Percentiles rank a stretch among this genome's conserved stretches.
phyloP scores from a whole-genome alignment of 768 basidiomycete species.

The Tricholoma saponaceum region DNA sequence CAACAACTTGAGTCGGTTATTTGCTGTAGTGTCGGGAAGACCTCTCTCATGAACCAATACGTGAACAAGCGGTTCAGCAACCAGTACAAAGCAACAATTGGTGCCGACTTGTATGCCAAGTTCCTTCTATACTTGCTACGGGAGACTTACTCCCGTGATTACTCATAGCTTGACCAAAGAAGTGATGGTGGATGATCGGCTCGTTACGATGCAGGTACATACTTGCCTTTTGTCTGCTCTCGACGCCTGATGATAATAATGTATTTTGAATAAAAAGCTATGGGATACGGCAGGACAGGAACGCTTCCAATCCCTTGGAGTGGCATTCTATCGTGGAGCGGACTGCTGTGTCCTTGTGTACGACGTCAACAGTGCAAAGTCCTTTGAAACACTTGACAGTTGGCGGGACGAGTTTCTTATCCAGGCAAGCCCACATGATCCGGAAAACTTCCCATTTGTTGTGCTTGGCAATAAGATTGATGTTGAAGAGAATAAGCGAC shows the following conservation, averaged over 20 bases:
- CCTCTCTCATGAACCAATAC: slow-evolving; percentile 99
- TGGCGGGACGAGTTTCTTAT: slow-evolving; percentile 99
- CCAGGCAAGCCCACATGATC: slow-evolving; percentile 97
- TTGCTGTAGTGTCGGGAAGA: slow-evolving; percentile 86
- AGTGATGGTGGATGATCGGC: slow-evolving; percentile 96
- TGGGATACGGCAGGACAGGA: slow-evolving; percentile 99
- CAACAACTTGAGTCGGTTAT: slow-evolving; percentile 8
- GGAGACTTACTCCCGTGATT: slow-evolving; percentile 17
- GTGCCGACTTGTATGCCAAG: slow-evolving; percentile 84
- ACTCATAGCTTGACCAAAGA: slow-evolving; percentile 85
- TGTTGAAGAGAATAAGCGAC: slow-evolving; percentile 96
- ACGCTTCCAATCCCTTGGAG: slow-evolving; percentile 97
- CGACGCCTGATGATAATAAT: background rate
- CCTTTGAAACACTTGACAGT: slow-evolving; percentile 97
- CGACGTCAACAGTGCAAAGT: slow-evolving; percentile 98
- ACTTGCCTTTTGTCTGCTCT: background rate
- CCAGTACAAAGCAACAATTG: slow-evolving; percentile 99
- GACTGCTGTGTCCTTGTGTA: slow-evolving; percentile 99
- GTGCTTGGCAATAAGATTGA: slow-evolving; percentile 99
- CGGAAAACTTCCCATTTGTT: slow-evolving; percentile 99
- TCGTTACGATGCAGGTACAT: slow-evolving; percentile 93
- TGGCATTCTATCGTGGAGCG: slow-evolving; percentile 98
- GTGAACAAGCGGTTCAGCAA: slow-evolving; percentile 99
- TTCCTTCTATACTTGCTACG: slow-evolving; percentile 7
- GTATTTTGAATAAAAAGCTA: slow-evolving; percentile 47